These are phyloP conservation scores for Cyclotella atomus DNA, from an alignment of 108 stramenopile species.

Conservation along the genomic window DNA sequence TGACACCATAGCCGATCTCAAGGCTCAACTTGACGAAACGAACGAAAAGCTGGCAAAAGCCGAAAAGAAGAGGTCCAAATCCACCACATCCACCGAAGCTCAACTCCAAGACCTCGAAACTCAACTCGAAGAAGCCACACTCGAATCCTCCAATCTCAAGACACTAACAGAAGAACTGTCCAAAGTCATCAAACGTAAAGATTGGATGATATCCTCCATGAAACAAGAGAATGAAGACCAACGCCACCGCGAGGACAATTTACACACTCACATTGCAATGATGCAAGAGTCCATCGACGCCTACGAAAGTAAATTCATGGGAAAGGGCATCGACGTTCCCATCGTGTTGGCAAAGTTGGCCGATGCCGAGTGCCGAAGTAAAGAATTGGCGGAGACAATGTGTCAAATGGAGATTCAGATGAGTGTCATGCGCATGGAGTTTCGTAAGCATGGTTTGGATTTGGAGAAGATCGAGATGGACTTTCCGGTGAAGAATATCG, in stretches of 20 bases:
- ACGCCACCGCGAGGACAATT: slow-evolving; percentile 24
- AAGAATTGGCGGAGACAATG: slow-evolving; percentile 18
- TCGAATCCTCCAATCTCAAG: slow-evolving; percentile 6
- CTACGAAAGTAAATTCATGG: slow-evolving; percentile 28
- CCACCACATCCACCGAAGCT: not conserved
- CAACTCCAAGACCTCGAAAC: not conserved
- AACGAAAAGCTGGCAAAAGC: not conserved
- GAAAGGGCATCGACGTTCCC: slow-evolving; percentile 42
- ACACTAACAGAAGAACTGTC: slow-evolving; percentile 16
- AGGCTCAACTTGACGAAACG: not conserved
- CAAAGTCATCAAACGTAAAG: slow-evolving; percentile 35
- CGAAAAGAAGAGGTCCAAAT: not conserved
- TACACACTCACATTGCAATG: slow-evolving; percentile 8
- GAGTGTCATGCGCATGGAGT: slow-evolving; percentile 16
- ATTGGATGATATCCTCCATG: slow-evolving; percentile 41
- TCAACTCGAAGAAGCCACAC: not conserved
- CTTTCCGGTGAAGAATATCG: not conserved
- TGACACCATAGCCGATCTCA: slow-evolving; percentile 24
- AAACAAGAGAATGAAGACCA: slow-evolving; percentile 32
- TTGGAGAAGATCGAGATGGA: slow-evolving; percentile 10
- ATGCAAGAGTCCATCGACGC: slow-evolving; percentile 30
- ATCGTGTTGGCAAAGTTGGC: slow-evolving; percentile 39
- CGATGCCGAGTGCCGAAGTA: slow-evolving; percentile 15
- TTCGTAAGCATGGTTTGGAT: slow-evolving; percentile 23
- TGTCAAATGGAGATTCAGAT: slow-evolving; percentile 16